These are phyloP conservation scores for Apostasia ramifera DNA, from an alignment of 106 monocot genomes.

Conservation along the genomic window DNA sequence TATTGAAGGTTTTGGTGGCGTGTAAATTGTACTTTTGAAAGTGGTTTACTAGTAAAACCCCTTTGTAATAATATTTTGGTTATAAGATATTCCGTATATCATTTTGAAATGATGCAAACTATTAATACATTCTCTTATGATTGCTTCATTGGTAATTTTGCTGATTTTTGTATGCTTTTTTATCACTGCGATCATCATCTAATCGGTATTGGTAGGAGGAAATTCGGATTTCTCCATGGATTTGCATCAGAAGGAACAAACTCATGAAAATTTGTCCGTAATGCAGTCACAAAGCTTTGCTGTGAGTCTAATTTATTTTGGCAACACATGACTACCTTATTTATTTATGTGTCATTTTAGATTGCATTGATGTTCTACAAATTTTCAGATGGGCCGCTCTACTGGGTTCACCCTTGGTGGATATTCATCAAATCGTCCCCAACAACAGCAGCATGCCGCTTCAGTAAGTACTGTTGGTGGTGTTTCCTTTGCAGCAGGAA, in stretches of 20 bases:
- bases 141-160: background rate
- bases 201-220: constrained; percentile 27
- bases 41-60: background rate
- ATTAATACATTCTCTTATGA: background rate
- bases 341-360: background rate
- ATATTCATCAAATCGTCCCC: constrained; percentile 56
- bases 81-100: no score
- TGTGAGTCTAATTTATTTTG: constrained; percentile 28
- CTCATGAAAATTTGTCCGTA: constrained; percentile 80
- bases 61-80: background rate
- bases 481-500: constrained; percentile 22
- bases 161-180: background rate
- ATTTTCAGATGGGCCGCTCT: constrained; percentile 60
- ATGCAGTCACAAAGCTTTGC: constrained; percentile 80
- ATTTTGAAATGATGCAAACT: no score
- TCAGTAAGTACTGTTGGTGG: constrained; percentile 18
- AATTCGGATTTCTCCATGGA: constrained; percentile 72
- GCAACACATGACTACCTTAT: background rate
- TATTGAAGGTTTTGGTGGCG: no score
- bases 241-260: constrained; percentile 85
- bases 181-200: no score
- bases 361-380: no score
- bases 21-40: background rate
- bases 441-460: constrained; percentile 41
- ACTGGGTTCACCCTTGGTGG: constrained; percentile 62